A percentile compares a stretch with the other conserved stretches of the same genome.
Evolutionary conservation across 2,329 filamentous ascomycete species (phyloP).

Genomic region (Huntiella moniliformis): DNA sequence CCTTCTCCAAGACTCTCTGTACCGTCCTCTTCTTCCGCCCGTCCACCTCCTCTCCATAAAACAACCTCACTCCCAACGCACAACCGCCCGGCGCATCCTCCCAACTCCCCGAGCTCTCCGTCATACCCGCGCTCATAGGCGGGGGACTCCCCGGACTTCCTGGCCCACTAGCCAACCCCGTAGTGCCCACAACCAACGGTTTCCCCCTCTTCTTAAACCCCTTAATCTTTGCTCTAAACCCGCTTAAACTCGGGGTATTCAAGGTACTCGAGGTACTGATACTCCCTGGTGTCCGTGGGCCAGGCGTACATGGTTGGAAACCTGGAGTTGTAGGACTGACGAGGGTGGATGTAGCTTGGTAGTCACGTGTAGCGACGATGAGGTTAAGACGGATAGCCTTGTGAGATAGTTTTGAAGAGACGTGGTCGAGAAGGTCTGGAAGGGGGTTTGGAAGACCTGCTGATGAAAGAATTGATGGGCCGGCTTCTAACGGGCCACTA

Average conservation of each 20-base stretch:
- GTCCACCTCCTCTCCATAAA: slow-evolving; percentile 28
- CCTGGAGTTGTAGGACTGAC: slow-evolving; percentile 17
- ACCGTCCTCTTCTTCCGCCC: slow-evolving; percentile 29
- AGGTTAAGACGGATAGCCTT: slow-evolving; percentile 39
- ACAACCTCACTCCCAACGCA: slow-evolving; percentile 30
- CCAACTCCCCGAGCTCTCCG: slow-evolving; percentile 12
- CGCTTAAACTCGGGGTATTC: no score
- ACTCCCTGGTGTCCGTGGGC: slow-evolving; percentile 15
- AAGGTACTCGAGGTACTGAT: slow-evolving; percentile 13
- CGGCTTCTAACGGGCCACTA: slow-evolving; percentile 44
- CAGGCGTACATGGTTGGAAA: slow-evolving; percentile 14
- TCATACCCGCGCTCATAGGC: slow-evolving; percentile 31
- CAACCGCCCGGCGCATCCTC: slow-evolving; percentile 15
- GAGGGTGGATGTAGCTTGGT: slow-evolving; percentile 25
- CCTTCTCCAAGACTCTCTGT: slow-evolving; percentile 30
- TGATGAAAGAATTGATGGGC: slow-evolving; percentile 37
- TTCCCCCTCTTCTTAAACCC: no score
- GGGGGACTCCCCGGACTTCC: slow-evolving; percentile 15
- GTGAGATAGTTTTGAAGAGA: slow-evolving; percentile 34
- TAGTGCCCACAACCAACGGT: no score
- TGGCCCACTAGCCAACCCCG: no score
- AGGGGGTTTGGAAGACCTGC: slow-evolving; percentile 38
- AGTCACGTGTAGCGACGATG: slow-evolving; percentile 36
- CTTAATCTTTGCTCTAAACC: no score
- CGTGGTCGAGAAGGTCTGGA: slow-evolving; percentile 37